These are phyloP conservation scores for Spathaspora arborariae DNA, from an alignment of 805 yeast species.

Conservation along the genomic window DNA sequence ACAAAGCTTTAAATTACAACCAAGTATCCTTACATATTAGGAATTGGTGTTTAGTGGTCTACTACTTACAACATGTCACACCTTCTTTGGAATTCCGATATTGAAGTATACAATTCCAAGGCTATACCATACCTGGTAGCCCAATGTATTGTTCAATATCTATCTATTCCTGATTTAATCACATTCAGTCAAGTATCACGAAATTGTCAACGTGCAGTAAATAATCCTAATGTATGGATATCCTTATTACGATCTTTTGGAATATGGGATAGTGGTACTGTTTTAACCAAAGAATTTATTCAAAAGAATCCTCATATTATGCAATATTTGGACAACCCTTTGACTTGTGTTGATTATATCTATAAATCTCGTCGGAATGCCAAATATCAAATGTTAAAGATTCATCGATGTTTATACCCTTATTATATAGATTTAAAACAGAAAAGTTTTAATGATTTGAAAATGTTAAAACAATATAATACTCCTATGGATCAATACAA, in stretches of 20 bases:
- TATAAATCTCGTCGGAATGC: slow-evolving; percentile 28
- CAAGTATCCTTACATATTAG: too few relatives aligned
- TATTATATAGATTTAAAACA: slow-evolving; percentile 46
- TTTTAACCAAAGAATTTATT: slow-evolving; percentile 5
- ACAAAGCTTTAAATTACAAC: too few relatives aligned
- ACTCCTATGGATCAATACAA: slow-evolving; percentile 52
- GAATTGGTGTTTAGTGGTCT: too few relatives aligned
- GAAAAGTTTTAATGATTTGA: slow-evolving; percentile 38
- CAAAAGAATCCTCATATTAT: slow-evolving; percentile 2
- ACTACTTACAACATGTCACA: too few relatives aligned
- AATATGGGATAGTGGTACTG: slow-evolving; percentile 29
- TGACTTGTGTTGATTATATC: slow-evolving; percentile 30
- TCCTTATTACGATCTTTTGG: slow-evolving; percentile 31
- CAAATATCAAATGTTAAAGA: slow-evolving; percentile 33
- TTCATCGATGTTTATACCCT: slow-evolving; percentile 36
- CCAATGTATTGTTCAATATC: slow-evolving; percentile 26
- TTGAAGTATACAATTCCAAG: slow-evolving; percentile 38
- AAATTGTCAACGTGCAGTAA: slow-evolving; percentile 34
- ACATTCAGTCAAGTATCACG: slow-evolving; percentile 35
- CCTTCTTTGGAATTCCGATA: slow-evolving; percentile 44
- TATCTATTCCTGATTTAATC: slow-evolving; percentile 36
- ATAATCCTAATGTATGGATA: slow-evolving; percentile 39
- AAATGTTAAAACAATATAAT: slow-evolving; percentile 43
- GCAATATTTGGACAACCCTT: slow-evolving; percentile 19
- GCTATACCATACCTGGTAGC: slow-evolving; percentile 39